phyloP scores from a whole-genome alignment of 2,329 filamentous ascomycete species.

The Pyricularia sp. region DNA sequence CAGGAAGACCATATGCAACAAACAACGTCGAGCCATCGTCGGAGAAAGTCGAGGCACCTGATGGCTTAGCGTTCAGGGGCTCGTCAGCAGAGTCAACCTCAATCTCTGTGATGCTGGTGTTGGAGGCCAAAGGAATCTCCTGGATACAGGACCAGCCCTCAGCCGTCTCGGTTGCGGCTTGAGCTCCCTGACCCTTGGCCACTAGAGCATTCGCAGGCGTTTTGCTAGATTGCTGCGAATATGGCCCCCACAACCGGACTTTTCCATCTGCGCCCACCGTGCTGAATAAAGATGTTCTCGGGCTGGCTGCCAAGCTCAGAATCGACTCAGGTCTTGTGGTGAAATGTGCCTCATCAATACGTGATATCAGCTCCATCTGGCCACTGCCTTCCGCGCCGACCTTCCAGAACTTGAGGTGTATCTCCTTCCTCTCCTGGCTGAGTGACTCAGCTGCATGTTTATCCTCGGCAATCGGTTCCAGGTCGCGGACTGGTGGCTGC shows the following conservation, averaged over 20 bases:
- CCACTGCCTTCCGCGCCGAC: slow-evolving; percentile 42
- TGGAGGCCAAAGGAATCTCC: slow-evolving; percentile 39
- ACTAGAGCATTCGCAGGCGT: slow-evolving; percentile 19
- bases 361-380: slow-evolving; percentile 65
- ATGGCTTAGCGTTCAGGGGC: slow-evolving; percentile 17
- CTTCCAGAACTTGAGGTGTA: slow-evolving; percentile 87
- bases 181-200: not conserved
- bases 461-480: slow-evolving; percentile 42
- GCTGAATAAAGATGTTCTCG: slow-evolving; percentile 62
- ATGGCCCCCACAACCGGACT: slow-evolving; percentile 71
- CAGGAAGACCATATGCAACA: slow-evolving; percentile 45
- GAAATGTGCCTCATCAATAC: slow-evolving; percentile 75
- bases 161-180: not conserved
- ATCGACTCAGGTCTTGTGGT: slow-evolving; percentile 47
- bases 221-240: slow-evolving; percentile 48
- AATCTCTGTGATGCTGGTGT: slow-evolving; percentile 17
- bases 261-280: slow-evolving; percentile 75
- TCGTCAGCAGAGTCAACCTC: slow-evolving; percentile 7
- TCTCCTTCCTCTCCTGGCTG: slow-evolving; percentile 36
- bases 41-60: slow-evolving; percentile 65
- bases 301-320: slow-evolving; percentile 65
- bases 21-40: slow-evolving; percentile 80
- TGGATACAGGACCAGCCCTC: slow-evolving; percentile 12
- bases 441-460: not conserved
- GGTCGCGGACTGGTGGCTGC: slow-evolving; percentile 63